Evolutionary conservation across 306 rosid species (phyloP).

Genomic region (cucumber (Cucumis sativus)): DNA sequence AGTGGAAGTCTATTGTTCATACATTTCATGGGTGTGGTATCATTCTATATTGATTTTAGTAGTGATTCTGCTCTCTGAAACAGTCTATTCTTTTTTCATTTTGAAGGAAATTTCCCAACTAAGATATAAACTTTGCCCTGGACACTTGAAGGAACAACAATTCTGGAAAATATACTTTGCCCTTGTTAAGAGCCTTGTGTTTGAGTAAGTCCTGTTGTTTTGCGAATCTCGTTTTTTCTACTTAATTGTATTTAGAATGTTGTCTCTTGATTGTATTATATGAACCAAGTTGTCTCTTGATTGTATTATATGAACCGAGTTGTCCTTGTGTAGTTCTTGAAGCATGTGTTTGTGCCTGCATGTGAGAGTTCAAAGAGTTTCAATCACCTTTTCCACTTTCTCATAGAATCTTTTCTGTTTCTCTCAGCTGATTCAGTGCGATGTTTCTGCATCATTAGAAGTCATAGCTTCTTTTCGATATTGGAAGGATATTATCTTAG

Average conservation of each 20-base stretch:
- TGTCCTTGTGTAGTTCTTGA: not conserved
- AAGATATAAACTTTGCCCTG: slow-evolving; percentile 73
- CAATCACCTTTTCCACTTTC: not conserved
- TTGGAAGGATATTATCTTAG: not conserved
- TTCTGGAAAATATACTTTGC: slow-evolving; percentile 79
- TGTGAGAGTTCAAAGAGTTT: not conserved
- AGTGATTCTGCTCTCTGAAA: not conserved
- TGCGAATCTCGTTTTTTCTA: not conserved
- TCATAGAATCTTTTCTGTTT: not conserved
- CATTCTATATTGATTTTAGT: not conserved
- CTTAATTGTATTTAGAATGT: not conserved
- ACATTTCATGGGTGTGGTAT: not conserved
- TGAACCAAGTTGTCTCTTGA: not conserved
- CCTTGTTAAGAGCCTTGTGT: slow-evolving; percentile 58
- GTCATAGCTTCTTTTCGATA: not conserved
- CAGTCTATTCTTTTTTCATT: not conserved
- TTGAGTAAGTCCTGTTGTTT: slow-evolving; percentile 44
- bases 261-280: not conserved
- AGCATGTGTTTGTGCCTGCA: not conserved
- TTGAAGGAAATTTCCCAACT: slow-evolving; percentile 74
- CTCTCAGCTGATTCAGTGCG: not conserved
- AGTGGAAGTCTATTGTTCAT: not conserved
- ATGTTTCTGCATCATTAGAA: not conserved
- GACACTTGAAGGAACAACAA: slow-evolving; percentile 68
- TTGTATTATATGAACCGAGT: not conserved